Base-by-base conservation (phyloP, 2,329 filamentous ascomycete genomes). In the Thelonectria rubi region DNA sequence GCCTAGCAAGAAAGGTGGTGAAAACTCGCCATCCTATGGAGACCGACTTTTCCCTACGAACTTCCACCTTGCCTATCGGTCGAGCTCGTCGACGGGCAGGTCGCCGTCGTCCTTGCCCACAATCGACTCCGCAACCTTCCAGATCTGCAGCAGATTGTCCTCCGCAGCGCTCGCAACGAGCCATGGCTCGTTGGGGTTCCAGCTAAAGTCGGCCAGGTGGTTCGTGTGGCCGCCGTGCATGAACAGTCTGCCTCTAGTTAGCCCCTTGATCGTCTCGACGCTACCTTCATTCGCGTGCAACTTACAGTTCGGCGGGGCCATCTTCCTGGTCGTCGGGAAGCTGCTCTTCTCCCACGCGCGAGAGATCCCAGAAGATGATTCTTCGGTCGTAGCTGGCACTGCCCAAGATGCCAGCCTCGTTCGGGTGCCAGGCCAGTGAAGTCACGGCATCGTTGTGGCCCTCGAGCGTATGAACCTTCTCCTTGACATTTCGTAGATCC, bases 161-260 rank as follows among this genome's bases (percentile, higher is more conserved):
- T 99, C 96, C 1, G 94, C 95, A 15, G 95, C 94, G 63, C 92
- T 97, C 76, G 93, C 94, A 68, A 99, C 91, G 57, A 97, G 87
- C 96, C 96, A 99, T 5, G 94, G 94, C 72, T 97, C 93, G 75
- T 97, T 97, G 69, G 88, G 88, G 78, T 99, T 99, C 94, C 94
- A 99, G 79, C 91, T 94, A 74, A 99, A 99, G 78, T 99, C 96
- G 37, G 92, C 93, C 64, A 99, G 88, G 68, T 96, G 91, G 79
- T 97, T 97, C 11, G 95, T 99, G 81, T 99, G 96, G 32, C 95
- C 95, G 63, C 95, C 95, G 73, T 99, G 95, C 94, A 99, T 98
- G 80, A 99, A 99, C 1, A 99, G 82, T 48, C 91, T 93, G 61
- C 6, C 42, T 55, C 34, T 6, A 17, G 40, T 62, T 48, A 66